Evolutionary conservation across 2,329 filamentous ascomycete species (phyloP), one percentile per base, ranked within the genome.

Genomic region (Acrodontium crateriforme): DNA sequence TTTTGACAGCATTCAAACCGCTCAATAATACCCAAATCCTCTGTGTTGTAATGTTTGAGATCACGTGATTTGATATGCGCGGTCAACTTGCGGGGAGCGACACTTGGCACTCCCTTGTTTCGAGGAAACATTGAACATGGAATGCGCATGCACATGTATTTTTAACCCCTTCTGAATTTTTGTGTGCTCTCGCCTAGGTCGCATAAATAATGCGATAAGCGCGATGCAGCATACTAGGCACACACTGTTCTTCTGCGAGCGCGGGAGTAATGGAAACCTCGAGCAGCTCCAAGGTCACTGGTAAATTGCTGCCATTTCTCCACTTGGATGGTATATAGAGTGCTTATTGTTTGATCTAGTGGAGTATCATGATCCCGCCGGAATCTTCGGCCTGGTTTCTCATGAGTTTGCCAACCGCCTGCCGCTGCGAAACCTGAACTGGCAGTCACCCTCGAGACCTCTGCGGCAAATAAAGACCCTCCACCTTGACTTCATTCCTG

Each of bases 311-410:
- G 8, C 12, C 16, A 18, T 25, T 4, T 31, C 30, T 37, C 16
- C 12, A 20, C 17, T 7, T 8, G 16, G 11, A 26, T 16, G 15
- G 19, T 15, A 27, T 15, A 18, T 14, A 15, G 9, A 18, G 24
- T 12, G 24, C 21, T 14, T 19, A 9, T 22, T 17, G 16, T 20
- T 31, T 16, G 29, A 24, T 8, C 18, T 16, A 92, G 84, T 94
- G 62, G 85, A 95, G 65, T 98, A 93, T 60, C 83, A 80, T 60
- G 89, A 98, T 59, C 87, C 89, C 29, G 79, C 82, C 51, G 77
- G 80, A 46, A 70, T 95, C 38, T 95, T 87, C 58, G 74, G 81
- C 34, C 68, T 87, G 28, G 63, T 95, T 23, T 76, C 78, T 8
- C 73, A 81, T 3, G 74, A 85, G 32, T 65, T 98, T 32, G 65